These are phyloP conservation scores for Litchi chinensis DNA, from an alignment of 345 rosid species.

Conservation along the genomic window DNA sequence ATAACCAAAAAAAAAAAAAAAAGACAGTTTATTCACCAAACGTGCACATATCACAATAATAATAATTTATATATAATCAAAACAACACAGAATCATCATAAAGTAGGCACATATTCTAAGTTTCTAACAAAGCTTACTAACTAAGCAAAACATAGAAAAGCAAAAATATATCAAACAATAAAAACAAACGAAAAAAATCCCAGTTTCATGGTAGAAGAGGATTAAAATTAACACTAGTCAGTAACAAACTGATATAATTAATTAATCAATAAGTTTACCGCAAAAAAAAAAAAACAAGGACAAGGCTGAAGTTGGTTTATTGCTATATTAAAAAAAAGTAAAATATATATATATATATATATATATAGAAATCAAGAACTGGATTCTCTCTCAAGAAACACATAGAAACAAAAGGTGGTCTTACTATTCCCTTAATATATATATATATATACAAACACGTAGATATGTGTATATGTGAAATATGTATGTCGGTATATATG, in stretches of 20 bases:
- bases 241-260: neutral
- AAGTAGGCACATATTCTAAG: slow-evolving; percentile 6
- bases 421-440: neutral
- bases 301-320: neutral
- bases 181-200: neutral
- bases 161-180: neutral
- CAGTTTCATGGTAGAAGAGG: neutral
- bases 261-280: neutral
- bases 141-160: neutral
- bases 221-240: neutral
- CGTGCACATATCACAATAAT: neutral
- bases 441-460: neutral
- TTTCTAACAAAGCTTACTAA: neutral
- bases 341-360: too few relatives aligned
- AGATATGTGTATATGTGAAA: neutral
- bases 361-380: neutral
- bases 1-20: too few relatives aligned
- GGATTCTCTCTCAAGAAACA: neutral
- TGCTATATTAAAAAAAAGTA: neutral
- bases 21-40: too few relatives aligned
- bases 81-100: neutral
- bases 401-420: too few relatives aligned
- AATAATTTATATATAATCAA: neutral
- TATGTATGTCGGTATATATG: neutral
- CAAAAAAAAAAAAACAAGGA: too few relatives aligned